These are phyloP conservation scores for Plasmodium reichenowi DNA, from an alignment of 169 alveolate genomes.

Conservation along the genomic window DNA sequence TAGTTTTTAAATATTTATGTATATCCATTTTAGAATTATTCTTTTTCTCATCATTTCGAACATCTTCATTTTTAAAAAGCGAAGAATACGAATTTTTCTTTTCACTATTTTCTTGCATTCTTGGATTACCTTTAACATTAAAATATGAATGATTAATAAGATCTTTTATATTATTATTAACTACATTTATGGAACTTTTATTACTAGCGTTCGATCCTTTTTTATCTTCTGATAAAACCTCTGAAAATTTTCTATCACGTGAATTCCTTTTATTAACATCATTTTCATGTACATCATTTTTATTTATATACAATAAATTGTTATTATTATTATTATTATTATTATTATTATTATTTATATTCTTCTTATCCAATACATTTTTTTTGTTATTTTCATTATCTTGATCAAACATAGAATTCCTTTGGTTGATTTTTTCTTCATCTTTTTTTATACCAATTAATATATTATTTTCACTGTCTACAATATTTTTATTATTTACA, in stretches of 20 bases:
- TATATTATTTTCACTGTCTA: background rate
- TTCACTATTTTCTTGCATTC: constrained; percentile 5
- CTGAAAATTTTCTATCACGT: constrained; percentile 4
- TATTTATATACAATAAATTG: background rate
- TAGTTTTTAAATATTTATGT: constrained; percentile 49
- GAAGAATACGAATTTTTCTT: constrained; percentile 27
- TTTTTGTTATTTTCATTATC: background rate
- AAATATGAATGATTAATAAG: constrained; percentile 45
- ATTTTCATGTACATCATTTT: background rate
- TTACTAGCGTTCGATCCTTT: background rate
- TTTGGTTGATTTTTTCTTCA: background rate
- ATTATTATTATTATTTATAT: background rate
- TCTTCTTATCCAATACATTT: background rate
- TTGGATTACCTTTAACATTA: constrained; percentile 13
- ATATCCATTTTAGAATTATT: constrained; percentile 59
- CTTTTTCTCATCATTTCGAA: constrained; percentile 36
- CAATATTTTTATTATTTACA: too few species aligned
- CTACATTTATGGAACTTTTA: background rate
- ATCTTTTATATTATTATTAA: constrained; percentile 22
- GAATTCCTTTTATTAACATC: background rate
- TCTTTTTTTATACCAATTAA: background rate
- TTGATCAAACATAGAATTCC: constrained; percentile 3
- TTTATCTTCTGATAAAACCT: background rate
- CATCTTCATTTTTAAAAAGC: constrained; percentile 24
- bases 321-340: background rate